Evolutionary conservation across 176 grass and related monocot species (phyloP).

Genomic region (Zoysia japonica): DNA sequence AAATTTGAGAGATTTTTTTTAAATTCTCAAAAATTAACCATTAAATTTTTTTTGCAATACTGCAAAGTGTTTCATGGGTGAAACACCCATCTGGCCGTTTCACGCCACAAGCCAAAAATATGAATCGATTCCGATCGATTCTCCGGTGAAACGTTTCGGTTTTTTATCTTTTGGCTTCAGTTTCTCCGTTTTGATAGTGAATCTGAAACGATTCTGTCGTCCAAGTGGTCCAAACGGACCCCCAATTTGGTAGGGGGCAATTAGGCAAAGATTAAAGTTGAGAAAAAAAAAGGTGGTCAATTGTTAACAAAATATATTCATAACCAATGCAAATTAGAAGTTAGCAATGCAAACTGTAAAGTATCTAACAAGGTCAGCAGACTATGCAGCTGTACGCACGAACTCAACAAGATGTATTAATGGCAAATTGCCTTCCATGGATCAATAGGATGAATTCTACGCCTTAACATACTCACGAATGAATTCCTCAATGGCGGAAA

Average conservation of each 20-base stretch:
- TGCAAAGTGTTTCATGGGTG: too few species aligned
- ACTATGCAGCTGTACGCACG: not conserved
- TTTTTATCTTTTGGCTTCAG: too few species aligned
- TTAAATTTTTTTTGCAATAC: too few species aligned
- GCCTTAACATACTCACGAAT: slow-evolving; percentile 63
- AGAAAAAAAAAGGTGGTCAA: not conserved
- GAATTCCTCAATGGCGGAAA: slow-evolving; percentile 61
- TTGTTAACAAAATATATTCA: not conserved
- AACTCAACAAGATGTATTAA: not conserved
- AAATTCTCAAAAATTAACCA: too few species aligned
- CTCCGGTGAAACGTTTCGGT: too few species aligned
- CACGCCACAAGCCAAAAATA: too few species aligned
- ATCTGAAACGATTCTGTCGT: not conserved
- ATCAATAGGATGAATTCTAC: slow-evolving; percentile 3
- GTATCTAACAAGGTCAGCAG: slow-evolving; percentile 25
- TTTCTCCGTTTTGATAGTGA: not conserved
- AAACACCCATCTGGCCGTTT: too few species aligned
- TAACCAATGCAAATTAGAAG: not conserved
- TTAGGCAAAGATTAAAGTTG: not conserved
- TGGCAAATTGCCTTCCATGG: not conserved
- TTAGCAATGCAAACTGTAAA: slow-evolving; percentile 20
- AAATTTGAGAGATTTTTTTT: too few species aligned
- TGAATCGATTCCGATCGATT: too few species aligned
- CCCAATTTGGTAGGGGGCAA: not conserved
- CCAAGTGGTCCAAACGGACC: not conserved